phyloP scores from a whole-genome alignment of 2,329 filamentous ascomycete genomes.

The Trichoderma hamatum region DNA sequence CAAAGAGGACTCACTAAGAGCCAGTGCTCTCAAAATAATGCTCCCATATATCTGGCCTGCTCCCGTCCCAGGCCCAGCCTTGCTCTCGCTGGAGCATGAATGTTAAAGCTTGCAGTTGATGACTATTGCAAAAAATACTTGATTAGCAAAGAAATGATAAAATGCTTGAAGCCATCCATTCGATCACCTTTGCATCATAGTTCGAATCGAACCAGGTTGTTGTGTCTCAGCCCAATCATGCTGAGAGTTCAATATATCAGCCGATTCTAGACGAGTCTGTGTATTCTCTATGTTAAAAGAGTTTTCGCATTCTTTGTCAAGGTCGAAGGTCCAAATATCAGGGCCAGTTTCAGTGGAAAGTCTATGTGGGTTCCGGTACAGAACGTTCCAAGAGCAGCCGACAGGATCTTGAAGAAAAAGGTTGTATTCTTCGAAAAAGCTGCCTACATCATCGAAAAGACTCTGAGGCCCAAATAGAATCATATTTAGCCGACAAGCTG shows the following conservation, averaged over 20 bases:
- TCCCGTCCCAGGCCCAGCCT: conserved; percentile 40
- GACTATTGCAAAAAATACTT: conserved; percentile 35
- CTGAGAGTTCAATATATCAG: conserved; percentile 1
- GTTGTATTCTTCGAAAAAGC: conserved; percentile 8
- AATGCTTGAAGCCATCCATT: background rate
- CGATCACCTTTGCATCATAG: background rate
- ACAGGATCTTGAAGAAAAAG: conserved; percentile 20
- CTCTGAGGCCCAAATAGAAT: background rate
- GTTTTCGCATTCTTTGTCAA: background rate
- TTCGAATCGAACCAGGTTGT: conserved; percentile 3
- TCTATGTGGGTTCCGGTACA: conserved; percentile 17
- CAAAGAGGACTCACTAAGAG: conserved; percentile 4
- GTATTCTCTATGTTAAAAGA: background rate
- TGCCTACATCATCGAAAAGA: conserved; percentile 5
- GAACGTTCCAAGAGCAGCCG: background rate
- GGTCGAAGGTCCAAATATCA: background rate
- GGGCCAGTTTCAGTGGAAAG: background rate
- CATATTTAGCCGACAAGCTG: background rate
- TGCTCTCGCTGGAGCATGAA: conserved; percentile 47
- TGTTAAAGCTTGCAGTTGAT: conserved; percentile 49
- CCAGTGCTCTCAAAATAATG: conserved; percentile 30
- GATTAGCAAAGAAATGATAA: background rate
- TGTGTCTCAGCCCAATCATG: background rate
- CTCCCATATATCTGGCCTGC: conserved; percentile 41
- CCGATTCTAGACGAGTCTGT: background rate